Conservation (phyloP, 208 protist genomes). For the Balamuthia mandrillaris region DNA sequence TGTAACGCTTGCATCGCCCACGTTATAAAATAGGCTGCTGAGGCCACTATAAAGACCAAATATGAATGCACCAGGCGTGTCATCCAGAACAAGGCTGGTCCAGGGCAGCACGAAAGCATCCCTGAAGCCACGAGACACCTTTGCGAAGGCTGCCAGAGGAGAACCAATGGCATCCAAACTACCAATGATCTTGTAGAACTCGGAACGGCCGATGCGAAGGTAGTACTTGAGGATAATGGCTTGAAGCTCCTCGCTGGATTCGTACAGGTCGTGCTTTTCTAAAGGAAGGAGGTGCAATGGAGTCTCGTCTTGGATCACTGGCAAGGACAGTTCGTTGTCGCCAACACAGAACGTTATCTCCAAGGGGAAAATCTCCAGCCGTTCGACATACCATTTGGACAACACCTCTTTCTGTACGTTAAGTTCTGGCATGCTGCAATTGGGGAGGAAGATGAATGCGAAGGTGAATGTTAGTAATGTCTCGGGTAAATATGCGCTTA, state of each 20-base stretch:
- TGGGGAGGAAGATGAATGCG: too few relatives aligned
- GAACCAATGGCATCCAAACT: constrained; percentile 8
- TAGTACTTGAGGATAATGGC: neutral
- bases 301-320: constrained; percentile 6
- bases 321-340: neutral
- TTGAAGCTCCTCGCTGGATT: neutral
- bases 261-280: neutral
- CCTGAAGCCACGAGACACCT: neutral
- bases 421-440: neutral
- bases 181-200: neutral
- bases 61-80: constrained; percentile 16
- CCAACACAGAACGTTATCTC: constrained; percentile 8
- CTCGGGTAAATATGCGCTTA: too few relatives aligned
- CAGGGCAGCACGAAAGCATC: neutral
- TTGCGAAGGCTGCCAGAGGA: neutral
- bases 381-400: neutral
- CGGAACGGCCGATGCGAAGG: neutral
- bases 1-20: neutral
- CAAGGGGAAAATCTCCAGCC: constrained; percentile 1
- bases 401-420: neutral
- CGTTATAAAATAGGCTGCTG: neutral
- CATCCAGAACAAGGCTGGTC: neutral
- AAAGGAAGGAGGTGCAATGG: neutral
- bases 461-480: too few relatives aligned
- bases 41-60: neutral